These are phyloP conservation scores for Forsythia viridissima DNA, from an alignment of 257 asterid species.

Conservation along the genomic window DNA sequence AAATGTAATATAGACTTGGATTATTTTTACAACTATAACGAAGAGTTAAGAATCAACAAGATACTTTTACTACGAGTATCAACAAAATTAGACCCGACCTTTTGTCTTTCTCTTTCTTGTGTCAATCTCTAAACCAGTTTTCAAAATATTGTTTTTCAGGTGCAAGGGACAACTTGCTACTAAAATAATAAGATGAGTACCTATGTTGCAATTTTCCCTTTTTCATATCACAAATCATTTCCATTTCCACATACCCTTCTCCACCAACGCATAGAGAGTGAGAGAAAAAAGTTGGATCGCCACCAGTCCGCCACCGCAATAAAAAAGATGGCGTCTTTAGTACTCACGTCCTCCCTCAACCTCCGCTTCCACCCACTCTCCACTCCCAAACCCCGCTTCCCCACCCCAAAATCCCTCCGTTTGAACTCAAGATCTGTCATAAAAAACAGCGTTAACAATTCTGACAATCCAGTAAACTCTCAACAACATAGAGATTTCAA, in stretches of 20 bases:
- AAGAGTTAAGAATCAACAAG: background rate
- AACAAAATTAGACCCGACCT: background rate
- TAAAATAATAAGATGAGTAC: no score
- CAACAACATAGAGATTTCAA: conserved; percentile 2
- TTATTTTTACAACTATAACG: no score
- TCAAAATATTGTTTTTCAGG: no score
- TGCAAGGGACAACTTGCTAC: no score
- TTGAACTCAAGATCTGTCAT: conserved; percentile 6
- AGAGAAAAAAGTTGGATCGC: conserved; percentile 13
- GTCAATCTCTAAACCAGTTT: no score
- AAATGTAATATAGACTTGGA: background rate
- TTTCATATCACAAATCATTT: background rate
- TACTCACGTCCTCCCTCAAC: conserved; percentile 54
- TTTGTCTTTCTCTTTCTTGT: no score
- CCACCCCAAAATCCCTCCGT: conserved; percentile 15
- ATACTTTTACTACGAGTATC: no score
- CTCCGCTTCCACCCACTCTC: conserved; percentile 51
- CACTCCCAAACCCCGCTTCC: conserved; percentile 18
- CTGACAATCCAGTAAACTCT: conserved; percentile 9
- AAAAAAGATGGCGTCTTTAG: conserved; percentile 55
- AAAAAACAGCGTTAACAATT: conserved; percentile 10
- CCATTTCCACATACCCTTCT: background rate
- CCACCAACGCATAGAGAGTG: background rate
- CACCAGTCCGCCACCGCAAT: conserved; percentile 2
- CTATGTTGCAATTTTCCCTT: background rate